Evolutionary conservation across 2,329 filamentous ascomycete genomes (phyloP).

Genomic region (Phoma sp.): DNA sequence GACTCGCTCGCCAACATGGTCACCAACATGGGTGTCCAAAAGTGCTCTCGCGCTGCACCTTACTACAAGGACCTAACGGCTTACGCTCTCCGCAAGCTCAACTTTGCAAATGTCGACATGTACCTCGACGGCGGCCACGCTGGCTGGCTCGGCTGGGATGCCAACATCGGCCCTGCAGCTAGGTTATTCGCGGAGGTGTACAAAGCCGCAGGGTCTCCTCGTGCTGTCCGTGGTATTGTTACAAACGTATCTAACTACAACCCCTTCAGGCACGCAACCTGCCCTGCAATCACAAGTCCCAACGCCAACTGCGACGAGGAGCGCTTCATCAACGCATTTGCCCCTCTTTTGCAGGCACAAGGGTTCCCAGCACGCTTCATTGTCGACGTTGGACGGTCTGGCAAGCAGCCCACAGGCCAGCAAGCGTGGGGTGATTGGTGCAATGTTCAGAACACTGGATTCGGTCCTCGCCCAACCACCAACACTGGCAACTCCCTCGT

Average conservation of each 20-base stretch:
- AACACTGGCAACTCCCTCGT: constrained; percentile 65
- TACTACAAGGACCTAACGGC: constrained; percentile 64
- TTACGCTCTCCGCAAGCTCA: constrained; percentile 64
- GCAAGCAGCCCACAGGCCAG: constrained; percentile 66
- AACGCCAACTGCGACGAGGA: constrained; percentile 63
- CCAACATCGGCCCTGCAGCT: constrained; percentile 63
- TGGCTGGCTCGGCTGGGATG: constrained; percentile 70
- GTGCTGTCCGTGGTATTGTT: constrained; percentile 60
- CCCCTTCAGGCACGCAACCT: constrained; percentile 57
- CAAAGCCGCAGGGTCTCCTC: constrained; percentile 56
- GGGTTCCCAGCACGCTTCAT: constrained; percentile 65
- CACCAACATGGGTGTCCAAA: constrained; percentile 63
- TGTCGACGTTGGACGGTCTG: constrained; percentile 63
- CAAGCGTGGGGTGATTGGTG: constrained; percentile 72
- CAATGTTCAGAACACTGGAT: constrained; percentile 69
- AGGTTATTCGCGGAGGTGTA: constrained; percentile 58
- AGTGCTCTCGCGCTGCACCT: constrained; percentile 62
- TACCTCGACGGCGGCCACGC: constrained; percentile 71
- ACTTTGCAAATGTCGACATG: constrained; percentile 68
- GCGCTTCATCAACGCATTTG: constrained; percentile 60
- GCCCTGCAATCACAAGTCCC: constrained; percentile 54
- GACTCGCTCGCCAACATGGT: constrained; percentile 69
- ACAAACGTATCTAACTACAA: constrained; percentile 69
- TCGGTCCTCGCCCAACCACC: constrained; percentile 69
- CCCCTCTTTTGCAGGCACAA: constrained; percentile 55